phyloP scores from a whole-genome alignment of 805 yeast genomes.

The Ogataea corticis region DNA sequence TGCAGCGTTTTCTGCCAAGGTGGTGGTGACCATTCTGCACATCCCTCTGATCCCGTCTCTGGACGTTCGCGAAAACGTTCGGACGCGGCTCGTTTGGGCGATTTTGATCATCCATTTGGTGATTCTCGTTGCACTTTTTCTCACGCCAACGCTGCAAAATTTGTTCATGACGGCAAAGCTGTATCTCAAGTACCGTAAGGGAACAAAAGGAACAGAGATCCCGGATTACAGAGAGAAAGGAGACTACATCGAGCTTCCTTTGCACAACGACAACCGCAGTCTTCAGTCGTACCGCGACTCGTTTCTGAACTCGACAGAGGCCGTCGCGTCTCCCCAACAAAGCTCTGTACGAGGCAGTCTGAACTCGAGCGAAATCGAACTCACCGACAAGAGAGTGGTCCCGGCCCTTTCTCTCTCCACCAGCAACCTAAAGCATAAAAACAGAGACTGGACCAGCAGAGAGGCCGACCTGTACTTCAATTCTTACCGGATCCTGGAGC shows the following conservation, averaged over 20 bases:
- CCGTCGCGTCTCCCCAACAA: neutral
- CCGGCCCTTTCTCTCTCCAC: constrained; percentile 21
- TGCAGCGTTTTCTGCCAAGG: constrained; percentile 39
- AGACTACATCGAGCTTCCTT: constrained; percentile 24
- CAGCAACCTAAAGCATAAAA: constrained; percentile 14
- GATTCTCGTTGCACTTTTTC: constrained; percentile 24
- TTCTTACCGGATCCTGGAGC: constrained; percentile 39
- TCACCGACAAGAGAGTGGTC: constrained; percentile 28
- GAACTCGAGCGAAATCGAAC: constrained; percentile 21
- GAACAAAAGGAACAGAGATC: constrained; percentile 24
- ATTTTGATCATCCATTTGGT: constrained; percentile 43
- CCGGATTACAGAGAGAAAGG: constrained; percentile 24
- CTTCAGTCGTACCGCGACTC: constrained; percentile 2
- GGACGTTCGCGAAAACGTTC: constrained; percentile 35
- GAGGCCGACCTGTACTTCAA: constrained; percentile 58
- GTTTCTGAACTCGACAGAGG: constrained; percentile 1
- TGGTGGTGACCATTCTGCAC: constrained; percentile 42
- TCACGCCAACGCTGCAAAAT: constrained; percentile 30
- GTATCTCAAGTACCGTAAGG: constrained; percentile 17
- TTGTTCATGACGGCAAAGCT: constrained; percentile 28
- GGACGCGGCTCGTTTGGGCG: constrained; percentile 45
- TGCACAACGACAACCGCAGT: constrained; percentile 13
- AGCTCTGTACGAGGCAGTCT: constrained; percentile 10
- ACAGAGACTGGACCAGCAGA: constrained; percentile 53
- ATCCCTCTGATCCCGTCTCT: constrained; percentile 43